phyloP scores from a whole-genome alignment of 495 filamentous ascomycete species.

The Evernia prunastri region DNA sequence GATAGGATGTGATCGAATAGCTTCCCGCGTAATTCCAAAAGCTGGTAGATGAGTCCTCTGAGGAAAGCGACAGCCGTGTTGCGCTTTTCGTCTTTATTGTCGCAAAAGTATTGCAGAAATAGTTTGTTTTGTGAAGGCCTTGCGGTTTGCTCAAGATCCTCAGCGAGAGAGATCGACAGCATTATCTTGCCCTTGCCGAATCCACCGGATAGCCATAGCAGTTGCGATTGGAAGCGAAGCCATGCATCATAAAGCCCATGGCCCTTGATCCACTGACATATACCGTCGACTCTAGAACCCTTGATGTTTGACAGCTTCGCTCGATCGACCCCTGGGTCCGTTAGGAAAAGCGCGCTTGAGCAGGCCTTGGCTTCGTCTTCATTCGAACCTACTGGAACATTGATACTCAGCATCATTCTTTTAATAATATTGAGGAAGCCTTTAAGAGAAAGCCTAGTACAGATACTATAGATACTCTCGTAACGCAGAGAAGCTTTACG shows the following conservation, averaged over 20 bases:
- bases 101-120: constrained; percentile 42
- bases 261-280: constrained; percentile 29
- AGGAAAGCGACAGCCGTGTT: constrained; percentile 39
- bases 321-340: constrained; percentile 3
- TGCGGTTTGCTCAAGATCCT: constrained; percentile 33
- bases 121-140: constrained; percentile 16
- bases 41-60: constrained; percentile 37
- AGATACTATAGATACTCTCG: background rate
- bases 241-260: constrained; percentile 6
- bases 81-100: constrained; percentile 39
- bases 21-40: constrained; percentile 22
- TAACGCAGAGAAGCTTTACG: background rate
- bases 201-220: constrained; percentile 43
- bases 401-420: background rate
- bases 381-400: background rate
- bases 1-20: constrained; percentile 26
- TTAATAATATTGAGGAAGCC: background rate
- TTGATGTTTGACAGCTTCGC: constrained; percentile 4
- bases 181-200: constrained; percentile 49
- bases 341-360: constrained; percentile 9
- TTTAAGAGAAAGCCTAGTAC: background rate
- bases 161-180: constrained; percentile 41
- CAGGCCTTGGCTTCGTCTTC: constrained; percentile 1
- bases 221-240: constrained; percentile 3
- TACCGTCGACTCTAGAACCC: constrained; percentile 18